These are phyloP conservation scores for Tylopilus balloui DNA, from an alignment of 768 basidiomycete species.

Conservation along the genomic window DNA sequence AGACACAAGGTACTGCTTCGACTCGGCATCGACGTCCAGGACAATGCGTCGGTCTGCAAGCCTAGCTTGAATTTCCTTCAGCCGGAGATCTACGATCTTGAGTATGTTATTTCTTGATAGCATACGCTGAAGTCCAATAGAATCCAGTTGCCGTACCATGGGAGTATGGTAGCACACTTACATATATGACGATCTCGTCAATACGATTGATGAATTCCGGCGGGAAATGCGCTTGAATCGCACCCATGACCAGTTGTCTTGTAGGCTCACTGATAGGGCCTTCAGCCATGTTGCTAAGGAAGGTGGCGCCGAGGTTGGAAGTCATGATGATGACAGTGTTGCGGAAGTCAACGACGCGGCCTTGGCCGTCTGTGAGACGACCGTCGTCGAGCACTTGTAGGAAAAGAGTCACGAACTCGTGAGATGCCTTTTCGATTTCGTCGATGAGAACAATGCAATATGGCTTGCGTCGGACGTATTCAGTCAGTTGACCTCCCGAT, in stretches of 20 bases:
- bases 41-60: conserved; percentile 76
- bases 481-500: conserved; percentile 85
- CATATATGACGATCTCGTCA: conserved; percentile 78
- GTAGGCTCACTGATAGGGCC: conserved; percentile 63
- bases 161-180: conserved; percentile 21
- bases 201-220: conserved; percentile 92
- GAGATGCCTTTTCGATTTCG: conserved; percentile 88
- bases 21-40: conserved; percentile 69
- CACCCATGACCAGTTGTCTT: conserved; percentile 64
- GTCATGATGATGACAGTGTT: conserved; percentile 96
- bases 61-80: conserved; percentile 81
- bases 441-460: conserved; percentile 84
- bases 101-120: conserved; percentile 73
- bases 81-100: conserved; percentile 84
- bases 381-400: conserved; percentile 91
- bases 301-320: conserved; percentile 81
- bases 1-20: conserved; percentile 71
- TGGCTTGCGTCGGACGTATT: conserved; percentile 88
- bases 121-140: conserved; percentile 52
- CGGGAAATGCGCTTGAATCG: conserved; percentile 82
- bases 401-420: conserved; percentile 66
- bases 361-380: conserved; percentile 87
- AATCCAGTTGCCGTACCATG: conserved; percentile 12
- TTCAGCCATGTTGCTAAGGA: conserved; percentile 69
- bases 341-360: conserved; percentile 81